A percentile compares a stretch with the other conserved stretches of the same genome.
phyloP scores from a whole-genome alignment of 805 yeast genomes.

The Nakazawaea peltata region DNA sequence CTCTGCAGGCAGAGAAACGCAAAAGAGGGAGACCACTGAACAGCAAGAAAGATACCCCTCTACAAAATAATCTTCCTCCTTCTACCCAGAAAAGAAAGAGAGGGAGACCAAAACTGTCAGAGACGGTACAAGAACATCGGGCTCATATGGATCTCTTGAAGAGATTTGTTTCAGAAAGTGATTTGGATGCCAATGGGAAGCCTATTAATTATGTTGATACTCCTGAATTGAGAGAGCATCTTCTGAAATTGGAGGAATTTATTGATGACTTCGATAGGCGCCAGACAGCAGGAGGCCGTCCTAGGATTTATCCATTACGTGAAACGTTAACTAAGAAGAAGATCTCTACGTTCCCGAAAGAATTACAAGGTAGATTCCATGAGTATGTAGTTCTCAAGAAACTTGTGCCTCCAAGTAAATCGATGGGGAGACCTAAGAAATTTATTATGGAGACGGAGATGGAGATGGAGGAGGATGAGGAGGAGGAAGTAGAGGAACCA shows the following conservation, averaged over 20 bases:
- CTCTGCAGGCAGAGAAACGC: no score
- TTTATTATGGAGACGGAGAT: no score
- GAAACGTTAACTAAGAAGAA: constrained; percentile 13
- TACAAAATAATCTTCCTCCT: no score
- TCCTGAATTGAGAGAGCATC: constrained; percentile 9
- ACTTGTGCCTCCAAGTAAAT: constrained; percentile 22
- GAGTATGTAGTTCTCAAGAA: constrained; percentile 5
- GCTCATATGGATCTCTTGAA: not conserved
- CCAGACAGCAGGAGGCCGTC: constrained; percentile 12
- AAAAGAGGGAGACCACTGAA: no score
- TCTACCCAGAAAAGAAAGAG: constrained; percentile 1
- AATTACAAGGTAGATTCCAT: constrained; percentile 2
- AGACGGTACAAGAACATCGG: no score
- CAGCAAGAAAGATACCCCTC: no score
- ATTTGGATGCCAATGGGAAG: no score
- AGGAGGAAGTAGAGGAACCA: constrained; percentile 14
- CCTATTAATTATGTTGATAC: constrained; percentile 19
- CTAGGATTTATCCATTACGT: constrained; percentile 12
- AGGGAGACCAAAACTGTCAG: constrained; percentile 3
- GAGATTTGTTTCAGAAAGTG: no score
- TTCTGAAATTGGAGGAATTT: constrained; percentile 1
- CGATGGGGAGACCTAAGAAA: constrained; percentile 15
- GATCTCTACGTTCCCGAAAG: constrained; percentile 3
- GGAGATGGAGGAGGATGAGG: no score
- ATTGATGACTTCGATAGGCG: constrained; percentile 8